Conservation (phyloP, 495 filamentous ascomycete species). For the Penicillium pulvis region DNA sequence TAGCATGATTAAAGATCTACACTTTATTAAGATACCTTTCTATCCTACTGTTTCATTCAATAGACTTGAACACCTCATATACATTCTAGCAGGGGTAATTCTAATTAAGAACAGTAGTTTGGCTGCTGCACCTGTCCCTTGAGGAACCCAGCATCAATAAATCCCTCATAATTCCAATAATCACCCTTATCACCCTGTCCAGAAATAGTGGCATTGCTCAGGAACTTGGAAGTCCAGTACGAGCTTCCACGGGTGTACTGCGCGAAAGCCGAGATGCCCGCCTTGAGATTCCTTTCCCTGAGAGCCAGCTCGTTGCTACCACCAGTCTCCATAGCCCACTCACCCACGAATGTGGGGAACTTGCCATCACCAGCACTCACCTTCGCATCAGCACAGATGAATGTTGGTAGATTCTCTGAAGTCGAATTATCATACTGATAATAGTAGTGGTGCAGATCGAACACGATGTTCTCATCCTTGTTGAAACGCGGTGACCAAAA, state of each 20-base stretch:
- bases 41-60: not conserved
- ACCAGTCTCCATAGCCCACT: slow-evolving; percentile 33
- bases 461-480: slow-evolving; percentile 27
- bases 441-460: slow-evolving; percentile 37
- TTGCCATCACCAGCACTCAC: slow-evolving; percentile 23
- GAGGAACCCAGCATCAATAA: slow-evolving; percentile 6
- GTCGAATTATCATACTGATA: slow-evolving; percentile 28
- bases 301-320: slow-evolving; percentile 26
- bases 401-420: slow-evolving; percentile 24
- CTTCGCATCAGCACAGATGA: slow-evolving; percentile 16
- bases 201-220: slow-evolving; percentile 22
- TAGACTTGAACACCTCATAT: not conserved
- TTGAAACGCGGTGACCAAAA: slow-evolving; percentile 30
- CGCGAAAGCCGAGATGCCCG: slow-evolving; percentile 24
- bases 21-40: too few species aligned
- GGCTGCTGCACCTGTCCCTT: not conserved
- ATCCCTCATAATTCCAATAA: slow-evolving; percentile 30
- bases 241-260: slow-evolving; percentile 26
- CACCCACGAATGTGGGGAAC: slow-evolving; percentile 36
- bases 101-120: slow-evolving; percentile 9
- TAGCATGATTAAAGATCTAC: not conserved
- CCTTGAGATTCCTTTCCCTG: slow-evolving; percentile 26
- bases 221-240: slow-evolving; percentile 33
- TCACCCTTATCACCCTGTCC: slow-evolving; percentile 26
- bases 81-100: too few species aligned